Evolutionary conservation across 1,139 yeast species (phyloP), one percentile per base, ranked within the genome.

Genomic region (Geotrichum phurueaensis): DNA sequence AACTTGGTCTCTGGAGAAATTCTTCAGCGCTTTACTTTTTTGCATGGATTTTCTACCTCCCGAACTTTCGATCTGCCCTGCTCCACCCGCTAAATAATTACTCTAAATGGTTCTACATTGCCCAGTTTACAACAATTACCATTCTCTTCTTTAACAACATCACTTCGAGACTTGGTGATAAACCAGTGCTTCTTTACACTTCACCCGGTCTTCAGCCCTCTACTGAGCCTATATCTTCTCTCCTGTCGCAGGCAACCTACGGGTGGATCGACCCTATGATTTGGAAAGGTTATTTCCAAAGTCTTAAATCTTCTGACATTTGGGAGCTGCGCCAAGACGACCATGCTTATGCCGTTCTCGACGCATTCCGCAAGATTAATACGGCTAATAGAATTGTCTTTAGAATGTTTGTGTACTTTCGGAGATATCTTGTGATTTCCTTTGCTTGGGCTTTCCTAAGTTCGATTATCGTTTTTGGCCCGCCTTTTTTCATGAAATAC

Each of bases 281-380:
- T 51, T 81, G 85, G 82, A 72, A 77, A 56, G 89, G 97, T 2
- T 86, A 82, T 71, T 77, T 78, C 65, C 71, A 73, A 1, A 78
- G 87, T 1, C 76, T 94, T 66, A 76, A 78, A 51, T 73, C 79
- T 68, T 76, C 77, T 2, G 96, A 91, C 66, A 84, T 94, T 60
- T 90, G 97, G 97, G 96, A 96, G 52, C 79, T 94, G 64, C 78
- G 83, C 65, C 82, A 82, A 66, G 91, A 88, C 65, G 97, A 92
- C 73, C 90, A 90, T 72, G 86, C 97, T 0, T 83, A 85, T 65
- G 78, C 78, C 61, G 84, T 89, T 15, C 77, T 90, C 62, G 82
- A 83, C 66, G 76, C 79, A 25, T 94, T 87, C 64, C 67, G 74
- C 53, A 64, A 66, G 22, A 62, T 69, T 70, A 86, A 84, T 70